Base-by-base conservation (phyloP, 2,329 filamentous ascomycete species). In the Fonsecaea erecta region DNA sequence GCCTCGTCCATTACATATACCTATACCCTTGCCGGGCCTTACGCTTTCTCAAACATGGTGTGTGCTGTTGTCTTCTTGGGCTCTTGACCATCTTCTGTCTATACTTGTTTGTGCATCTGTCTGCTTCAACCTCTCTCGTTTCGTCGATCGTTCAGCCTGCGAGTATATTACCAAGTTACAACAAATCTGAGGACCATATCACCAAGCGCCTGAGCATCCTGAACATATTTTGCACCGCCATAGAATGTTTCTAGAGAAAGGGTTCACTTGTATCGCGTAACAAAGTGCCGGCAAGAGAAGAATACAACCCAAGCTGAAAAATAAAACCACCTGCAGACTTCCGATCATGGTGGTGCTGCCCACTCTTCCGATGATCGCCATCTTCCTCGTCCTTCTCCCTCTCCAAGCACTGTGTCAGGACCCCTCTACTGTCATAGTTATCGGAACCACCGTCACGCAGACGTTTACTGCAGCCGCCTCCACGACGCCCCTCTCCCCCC, bases 401-500 rank as follows among this genome's bases (percentile, higher is more conserved):
- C 62, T 59, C 57, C 43, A 21, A 21, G 43, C 66, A 43, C 65
- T 67, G 11, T 56, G 64, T 37, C 63, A 71, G 62, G 55, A 62
- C 7, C 64, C 58, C 6, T 35, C 56, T 52, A 72, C 68, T 21
- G 63, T 73, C 9, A 68, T 68, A 37, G 64, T 74, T 16, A 70
- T 71, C 12, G 68, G 71, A 2, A 72, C 72, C n/a, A 70, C 70
- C 18, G 70, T 66, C n/a, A 70, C 69, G 24, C 66, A 68, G 21
- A 68, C 68, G 59, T 67, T 68, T 55, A 66, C 65, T 11, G 57
- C 73, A 6, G 59, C 67, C 2, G 64, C 67, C 28, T 69, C 72
- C 18, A 74, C 74, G 4, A 63, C 70, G 6, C 72, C 75, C 1
- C 67, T 71, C 21, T 73, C 76, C 1, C 64, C 76, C 0, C 77